phyloP scores from a whole-genome alignment of 257 asterid genomes.

The Handroanthus guayacan region DNA sequence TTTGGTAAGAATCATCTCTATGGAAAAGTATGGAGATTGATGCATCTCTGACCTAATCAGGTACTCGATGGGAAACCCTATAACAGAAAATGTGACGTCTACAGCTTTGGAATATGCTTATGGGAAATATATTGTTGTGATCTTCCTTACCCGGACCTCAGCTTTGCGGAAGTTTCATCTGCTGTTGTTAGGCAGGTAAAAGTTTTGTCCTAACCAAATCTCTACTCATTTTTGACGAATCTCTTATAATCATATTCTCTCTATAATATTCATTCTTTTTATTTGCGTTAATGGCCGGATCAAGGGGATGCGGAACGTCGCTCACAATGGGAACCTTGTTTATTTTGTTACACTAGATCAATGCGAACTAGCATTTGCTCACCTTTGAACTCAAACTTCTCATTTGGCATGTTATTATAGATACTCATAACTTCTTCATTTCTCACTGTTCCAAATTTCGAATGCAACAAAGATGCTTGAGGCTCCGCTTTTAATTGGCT shows the following conservation, averaged over 20 bases:
- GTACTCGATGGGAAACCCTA: conserved; percentile 96
- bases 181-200: conserved; percentile 91
- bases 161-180: conserved; percentile 94
- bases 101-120: conserved; percentile 89
- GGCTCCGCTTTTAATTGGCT: too few relatives aligned
- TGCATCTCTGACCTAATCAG: conserved; percentile 41
- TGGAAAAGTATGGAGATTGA: background rate
- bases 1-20: background rate
- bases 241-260: background rate
- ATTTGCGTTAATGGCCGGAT: background rate
- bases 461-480: too few relatives aligned
- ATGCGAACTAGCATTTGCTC: background rate
- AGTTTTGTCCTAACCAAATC: background rate
- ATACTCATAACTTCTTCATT: too few relatives aligned
- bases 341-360: background rate
- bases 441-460: too few relatives aligned
- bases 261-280: background rate
- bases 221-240: background rate
- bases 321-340: background rate
- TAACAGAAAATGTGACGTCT: conserved; percentile 93
- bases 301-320: background rate
- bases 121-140: conserved; percentile 98
- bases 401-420: too few relatives aligned
- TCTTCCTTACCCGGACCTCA: conserved; percentile 81
- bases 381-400: background rate